These are phyloP conservation scores for Suhomyces yuchorum DNA, from an alignment of 1,139 yeast genomes.

Conservation along the genomic window DNA sequence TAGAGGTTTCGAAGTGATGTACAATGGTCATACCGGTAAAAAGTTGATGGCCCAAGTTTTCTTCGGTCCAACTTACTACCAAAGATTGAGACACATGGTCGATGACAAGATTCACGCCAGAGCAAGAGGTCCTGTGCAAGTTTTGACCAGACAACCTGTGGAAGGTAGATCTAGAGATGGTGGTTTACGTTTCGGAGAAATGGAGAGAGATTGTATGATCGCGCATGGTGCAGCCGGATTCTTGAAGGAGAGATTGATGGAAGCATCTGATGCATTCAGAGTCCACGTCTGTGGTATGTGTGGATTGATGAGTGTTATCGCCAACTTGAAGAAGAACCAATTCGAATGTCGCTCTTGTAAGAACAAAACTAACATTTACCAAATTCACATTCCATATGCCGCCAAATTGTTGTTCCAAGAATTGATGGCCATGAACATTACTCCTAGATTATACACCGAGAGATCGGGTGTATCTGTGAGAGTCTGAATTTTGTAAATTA, in stretches of 20 bases:
- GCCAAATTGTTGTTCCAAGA: constrained; percentile 96
- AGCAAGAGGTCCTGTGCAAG: constrained; percentile 99
- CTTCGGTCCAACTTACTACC: constrained; percentile 98
- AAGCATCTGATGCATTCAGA: constrained; percentile 96
- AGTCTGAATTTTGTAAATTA: constrained; percentile 19
- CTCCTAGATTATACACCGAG: constrained; percentile 82
- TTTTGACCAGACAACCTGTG: constrained; percentile 96
- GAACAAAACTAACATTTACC: constrained; percentile 96
- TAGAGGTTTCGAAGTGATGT: constrained; percentile 98
- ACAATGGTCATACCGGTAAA: constrained; percentile 98
- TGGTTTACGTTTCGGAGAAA: constrained; percentile 97
- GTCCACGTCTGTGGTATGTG: constrained; percentile 93
- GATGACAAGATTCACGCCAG: constrained; percentile 99
- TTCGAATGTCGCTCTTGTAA: constrained; percentile 98
- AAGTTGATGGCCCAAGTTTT: constrained; percentile 96
- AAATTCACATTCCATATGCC: constrained; percentile 96
- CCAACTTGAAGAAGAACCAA: constrained; percentile 94
- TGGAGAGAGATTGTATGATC: constrained; percentile 99
- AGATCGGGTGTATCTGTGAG: constrained; percentile 48
- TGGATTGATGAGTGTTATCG: constrained; percentile 99
- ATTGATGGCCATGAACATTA: constrained; percentile 93
- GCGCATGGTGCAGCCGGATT: constrained; percentile 99
- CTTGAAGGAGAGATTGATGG: constrained; percentile 90
- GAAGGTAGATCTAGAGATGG: constrained; percentile 99
- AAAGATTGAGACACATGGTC: constrained; percentile 98